phyloP scores from a whole-genome alignment of 345 rosid genomes.

The Abelmoschus esculentus region DNA sequence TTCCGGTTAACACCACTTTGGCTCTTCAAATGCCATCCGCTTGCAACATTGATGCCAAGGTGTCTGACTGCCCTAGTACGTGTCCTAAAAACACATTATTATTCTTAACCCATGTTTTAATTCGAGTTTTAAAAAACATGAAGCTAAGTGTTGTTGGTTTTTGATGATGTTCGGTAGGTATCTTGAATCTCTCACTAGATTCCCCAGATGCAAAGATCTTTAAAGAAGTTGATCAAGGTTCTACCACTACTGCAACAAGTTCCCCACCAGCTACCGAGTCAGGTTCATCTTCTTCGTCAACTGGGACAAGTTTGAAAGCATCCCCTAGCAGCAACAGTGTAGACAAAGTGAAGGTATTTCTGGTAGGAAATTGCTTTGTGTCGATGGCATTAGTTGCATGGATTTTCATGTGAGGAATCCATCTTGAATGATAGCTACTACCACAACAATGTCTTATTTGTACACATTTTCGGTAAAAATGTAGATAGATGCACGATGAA shows the following conservation, averaged over 20 bases:
- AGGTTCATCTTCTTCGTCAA: neutral
- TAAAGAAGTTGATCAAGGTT: too few relatives aligned
- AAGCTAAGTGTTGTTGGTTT: neutral
- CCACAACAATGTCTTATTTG: neutral
- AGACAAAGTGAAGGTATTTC: conserved; percentile 2
- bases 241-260: too few relatives aligned
- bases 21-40: conserved; percentile 43
- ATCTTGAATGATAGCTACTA: neutral
- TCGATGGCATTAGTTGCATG: conserved; percentile 8
- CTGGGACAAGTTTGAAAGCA: conserved; percentile 14
- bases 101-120: too few relatives aligned
- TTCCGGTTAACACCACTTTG: conserved; percentile 38
- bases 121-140: neutral
- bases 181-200: too few relatives aligned
- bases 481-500: too few relatives aligned
- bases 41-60: conserved; percentile 37
- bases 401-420: neutral
- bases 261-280: neutral
- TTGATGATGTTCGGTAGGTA: neutral
- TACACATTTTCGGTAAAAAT: neutral
- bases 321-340: conserved; percentile 24
- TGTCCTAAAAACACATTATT: neutral
- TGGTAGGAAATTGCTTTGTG: conserved; percentile 4
- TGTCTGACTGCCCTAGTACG: conserved; percentile 34
- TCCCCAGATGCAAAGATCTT: too few relatives aligned